Percentiles rank a stretch among this genome's conserved stretches.
phyloP scores from a whole-genome alignment of 805 yeast species.

The Cyberlindnera nakhonratchasimensis region DNA sequence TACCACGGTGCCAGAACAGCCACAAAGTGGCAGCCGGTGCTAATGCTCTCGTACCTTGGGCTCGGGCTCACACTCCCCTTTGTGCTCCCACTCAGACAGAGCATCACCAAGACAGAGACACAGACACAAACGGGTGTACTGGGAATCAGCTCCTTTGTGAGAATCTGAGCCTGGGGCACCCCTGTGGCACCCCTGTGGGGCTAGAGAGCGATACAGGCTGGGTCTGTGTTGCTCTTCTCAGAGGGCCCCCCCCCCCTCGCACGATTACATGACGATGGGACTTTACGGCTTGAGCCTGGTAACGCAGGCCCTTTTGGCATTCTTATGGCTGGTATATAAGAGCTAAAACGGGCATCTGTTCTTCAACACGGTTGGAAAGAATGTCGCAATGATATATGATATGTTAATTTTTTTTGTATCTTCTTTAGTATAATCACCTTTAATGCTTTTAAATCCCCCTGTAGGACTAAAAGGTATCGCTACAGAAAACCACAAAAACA shows the following conservation, averaged over 20 bases:
- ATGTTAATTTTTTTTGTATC: too few species aligned
- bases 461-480: not conserved
- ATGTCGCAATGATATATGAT: too few species aligned
- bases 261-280: too few species aligned
- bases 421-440: not conserved
- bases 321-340: too few species aligned
- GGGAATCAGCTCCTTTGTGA: constrained; percentile 19
- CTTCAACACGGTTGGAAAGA: too few species aligned
- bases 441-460: not conserved
- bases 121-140: constrained; percentile 19
- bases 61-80: constrained; percentile 25
- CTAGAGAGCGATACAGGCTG: too few species aligned
- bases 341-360: too few species aligned
- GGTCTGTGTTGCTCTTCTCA: not conserved
- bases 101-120: constrained; percentile 9
- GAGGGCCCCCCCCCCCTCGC: not conserved
- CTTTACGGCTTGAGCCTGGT: too few species aligned
- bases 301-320: too few species aligned
- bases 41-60: constrained; percentile 25
- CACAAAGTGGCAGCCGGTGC: constrained; percentile 18
- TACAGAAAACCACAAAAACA: not conserved
- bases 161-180: constrained; percentile 7
- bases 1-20: constrained; percentile 11
- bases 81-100: constrained; percentile 19
- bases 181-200: not conserved